phyloP scores from a whole-genome alignment of 805 yeast genomes.

The Ogataea degrootiae region DNA sequence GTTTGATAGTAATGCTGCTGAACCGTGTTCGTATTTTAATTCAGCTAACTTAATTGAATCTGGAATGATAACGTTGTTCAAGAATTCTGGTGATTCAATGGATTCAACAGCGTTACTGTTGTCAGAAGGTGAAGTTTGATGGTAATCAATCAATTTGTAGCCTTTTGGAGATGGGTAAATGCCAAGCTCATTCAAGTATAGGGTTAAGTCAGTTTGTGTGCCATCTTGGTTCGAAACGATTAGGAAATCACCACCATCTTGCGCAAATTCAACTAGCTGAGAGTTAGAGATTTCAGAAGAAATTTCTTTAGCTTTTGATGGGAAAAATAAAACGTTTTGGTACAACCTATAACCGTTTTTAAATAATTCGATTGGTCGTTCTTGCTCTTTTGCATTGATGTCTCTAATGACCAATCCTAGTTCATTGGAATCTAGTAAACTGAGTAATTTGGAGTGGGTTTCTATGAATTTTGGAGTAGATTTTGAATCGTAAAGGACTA shows the following conservation, averaged over 20 bases:
- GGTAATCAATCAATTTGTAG: constrained; percentile 61
- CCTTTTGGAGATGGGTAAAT: constrained; percentile 78
- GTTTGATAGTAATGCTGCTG: constrained; percentile 68
- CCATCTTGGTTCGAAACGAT: constrained; percentile 51
- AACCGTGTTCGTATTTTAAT: constrained; percentile 37
- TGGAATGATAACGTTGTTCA: constrained; percentile 26
- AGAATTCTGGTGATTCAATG: constrained; percentile 24
- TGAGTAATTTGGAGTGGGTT: constrained; percentile 23
- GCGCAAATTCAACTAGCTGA: constrained; percentile 54
- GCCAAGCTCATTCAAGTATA: constrained; percentile 74
- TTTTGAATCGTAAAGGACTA: constrained; percentile 21
- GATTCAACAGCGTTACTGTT: constrained; percentile 12
- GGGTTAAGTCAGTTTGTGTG: constrained; percentile 56
- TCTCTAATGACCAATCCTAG: constrained; percentile 22
- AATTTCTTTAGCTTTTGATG: constrained; percentile 44
- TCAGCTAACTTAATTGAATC: constrained; percentile 5
- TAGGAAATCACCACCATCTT: constrained; percentile 71
- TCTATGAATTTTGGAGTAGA: constrained; percentile 9
- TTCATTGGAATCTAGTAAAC: constrained; percentile 11
- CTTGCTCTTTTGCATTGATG: constrained; percentile 8
- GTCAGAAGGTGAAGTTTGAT: constrained; percentile 26
- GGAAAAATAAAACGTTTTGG: constrained; percentile 57
- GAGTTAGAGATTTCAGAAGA: constrained; percentile 38
- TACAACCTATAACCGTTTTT: constrained; percentile 41
- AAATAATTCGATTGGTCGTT: constrained; percentile 26